Percentiles rank a stretch among this genome's conserved stretches.
phyloP scores from a whole-genome alignment of 306 rosid genomes.

The Hippophae rhamnoides region DNA sequence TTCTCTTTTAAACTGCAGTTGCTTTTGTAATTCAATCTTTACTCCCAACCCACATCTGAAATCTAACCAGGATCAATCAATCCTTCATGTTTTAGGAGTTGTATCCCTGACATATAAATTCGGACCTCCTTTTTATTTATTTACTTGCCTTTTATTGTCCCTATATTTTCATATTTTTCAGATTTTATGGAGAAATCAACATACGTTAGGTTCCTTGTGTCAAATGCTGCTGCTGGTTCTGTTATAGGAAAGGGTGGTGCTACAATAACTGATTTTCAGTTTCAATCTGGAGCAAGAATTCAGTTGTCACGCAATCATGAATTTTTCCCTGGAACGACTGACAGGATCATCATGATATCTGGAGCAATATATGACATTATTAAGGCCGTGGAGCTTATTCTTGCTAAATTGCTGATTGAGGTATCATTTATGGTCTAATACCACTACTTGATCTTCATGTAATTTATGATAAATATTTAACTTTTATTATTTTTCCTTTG shows the following conservation, averaged over 20 bases:
- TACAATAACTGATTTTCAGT: slow-evolving; percentile 96
- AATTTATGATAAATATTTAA: slow-evolving; percentile 6
- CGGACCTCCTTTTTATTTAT: slow-evolving; percentile 11
- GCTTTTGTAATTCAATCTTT: too few species aligned
- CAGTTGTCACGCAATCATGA: slow-evolving; percentile 95
- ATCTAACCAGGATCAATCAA: too few species aligned
- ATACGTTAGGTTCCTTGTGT: slow-evolving; percentile 84
- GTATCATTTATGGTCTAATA: slow-evolving; percentile 32
- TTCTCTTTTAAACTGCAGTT: too few species aligned
- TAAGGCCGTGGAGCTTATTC: slow-evolving; percentile 84
- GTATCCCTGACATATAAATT: neutral
- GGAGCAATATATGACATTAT: slow-evolving; percentile 66
- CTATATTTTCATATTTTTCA: slow-evolving; percentile 31
- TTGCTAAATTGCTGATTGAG: slow-evolving; percentile 88
- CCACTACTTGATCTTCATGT: slow-evolving; percentile 10
- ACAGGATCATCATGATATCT: slow-evolving; percentile 95
- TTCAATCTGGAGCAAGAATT: slow-evolving; percentile 98
- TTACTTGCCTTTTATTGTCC: slow-evolving; percentile 4
- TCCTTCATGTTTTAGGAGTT: neutral
- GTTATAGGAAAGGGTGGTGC: slow-evolving; percentile 99
- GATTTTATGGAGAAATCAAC: slow-evolving; percentile 79
- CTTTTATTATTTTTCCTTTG: slow-evolving; percentile 19
- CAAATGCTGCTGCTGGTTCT: slow-evolving; percentile 99
- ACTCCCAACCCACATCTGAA: too few species aligned
- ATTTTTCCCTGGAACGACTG: slow-evolving; percentile 97